Conservation (phyloP, 805 yeast genomes). For the Cyberlindnera veronae region DNA sequence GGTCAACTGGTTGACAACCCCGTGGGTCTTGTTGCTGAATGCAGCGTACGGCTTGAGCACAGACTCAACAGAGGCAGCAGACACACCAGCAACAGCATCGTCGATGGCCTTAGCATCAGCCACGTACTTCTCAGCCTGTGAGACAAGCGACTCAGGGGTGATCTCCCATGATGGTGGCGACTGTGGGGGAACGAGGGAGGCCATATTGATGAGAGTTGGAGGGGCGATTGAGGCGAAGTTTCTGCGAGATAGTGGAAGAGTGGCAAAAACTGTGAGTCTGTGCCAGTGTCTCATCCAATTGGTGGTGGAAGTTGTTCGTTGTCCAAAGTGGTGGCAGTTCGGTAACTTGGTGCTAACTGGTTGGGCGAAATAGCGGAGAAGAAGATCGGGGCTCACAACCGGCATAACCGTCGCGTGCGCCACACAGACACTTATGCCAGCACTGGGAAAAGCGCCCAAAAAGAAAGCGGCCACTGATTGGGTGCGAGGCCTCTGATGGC, state of each 20-base stretch:
- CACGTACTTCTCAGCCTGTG: slow-evolving; percentile 43
- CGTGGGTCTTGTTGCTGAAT: slow-evolving; percentile 46
- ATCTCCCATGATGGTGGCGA: slow-evolving; percentile 53
- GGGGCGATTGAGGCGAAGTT: background rate
- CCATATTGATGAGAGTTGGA: background rate
- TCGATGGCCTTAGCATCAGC: slow-evolving; percentile 41
- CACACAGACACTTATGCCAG: too few relatives aligned
- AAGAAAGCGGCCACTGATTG: too few relatives aligned
- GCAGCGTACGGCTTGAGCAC: slow-evolving; percentile 52
- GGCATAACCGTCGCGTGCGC: too few relatives aligned
- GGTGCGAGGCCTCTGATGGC: too few relatives aligned
- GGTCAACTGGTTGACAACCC: slow-evolving; percentile 47
- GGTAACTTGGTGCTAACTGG: too few relatives aligned
- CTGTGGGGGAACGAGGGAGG: slow-evolving; percentile 20
- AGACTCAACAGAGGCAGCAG: slow-evolving; percentile 53
- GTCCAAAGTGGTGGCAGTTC: too few relatives aligned
- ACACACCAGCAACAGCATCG: slow-evolving; percentile 47
- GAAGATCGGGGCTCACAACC: too few relatives aligned
- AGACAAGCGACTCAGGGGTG: slow-evolving; percentile 47
- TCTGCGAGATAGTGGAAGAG: background rate
- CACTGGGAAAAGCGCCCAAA: too few relatives aligned
- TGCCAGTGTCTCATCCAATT: too few relatives aligned
- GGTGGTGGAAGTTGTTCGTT: too few relatives aligned
- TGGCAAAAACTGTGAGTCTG: too few relatives aligned
- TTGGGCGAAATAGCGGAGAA: too few relatives aligned